A percentile compares a stretch with the other conserved stretches of the same genome.
These are phyloP conservation scores for Malassezia slooffiae DNA, from an alignment of 1,284 basidiomycete species.

Conservation along the genomic window DNA sequence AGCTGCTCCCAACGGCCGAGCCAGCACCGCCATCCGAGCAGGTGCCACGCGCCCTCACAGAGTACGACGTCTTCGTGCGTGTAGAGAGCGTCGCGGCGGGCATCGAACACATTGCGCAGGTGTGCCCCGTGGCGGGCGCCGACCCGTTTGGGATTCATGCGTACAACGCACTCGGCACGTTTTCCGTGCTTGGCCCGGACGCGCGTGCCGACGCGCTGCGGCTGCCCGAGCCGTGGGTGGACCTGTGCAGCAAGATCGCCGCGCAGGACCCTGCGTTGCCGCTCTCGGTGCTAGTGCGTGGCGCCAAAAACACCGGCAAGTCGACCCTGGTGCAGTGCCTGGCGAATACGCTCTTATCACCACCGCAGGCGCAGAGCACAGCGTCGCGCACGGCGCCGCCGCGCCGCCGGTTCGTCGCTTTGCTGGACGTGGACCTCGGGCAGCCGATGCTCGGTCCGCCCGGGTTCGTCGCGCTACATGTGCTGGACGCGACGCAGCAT, in stretches of 20 bases:
- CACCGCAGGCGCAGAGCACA: no score
- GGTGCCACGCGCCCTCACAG: not conserved
- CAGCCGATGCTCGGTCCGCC: slow-evolving; percentile 87
- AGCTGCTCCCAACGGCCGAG: not conserved
- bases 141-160: slow-evolving; percentile 3
- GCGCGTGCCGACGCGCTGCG: not conserved
- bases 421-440: slow-evolving; percentile 80
- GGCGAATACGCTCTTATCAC: slow-evolving; percentile 59
- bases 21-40: not conserved
- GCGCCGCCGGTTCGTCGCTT: slow-evolving; percentile 59
- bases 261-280: no score
- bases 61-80: not conserved
- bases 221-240: slow-evolving; percentile 5
- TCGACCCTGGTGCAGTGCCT: slow-evolving; percentile 69
- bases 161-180: not conserved
- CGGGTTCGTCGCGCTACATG: slow-evolving; percentile 68
- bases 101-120: slow-evolving; percentile 9
- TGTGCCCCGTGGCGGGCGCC: slow-evolving; percentile 10
- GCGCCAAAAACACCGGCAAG: slow-evolving; percentile 77
- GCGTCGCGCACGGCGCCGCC: slow-evolving; percentile 49
- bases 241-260: no score
- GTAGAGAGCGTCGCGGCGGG: slow-evolving; percentile 1
- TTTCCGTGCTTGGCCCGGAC: not conserved
- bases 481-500: slow-evolving; percentile 49
- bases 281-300: slow-evolving; percentile 57